Evolutionary conservation across 441 rosid species (phyloP).

Genomic region (Corymbia calophylla): DNA sequence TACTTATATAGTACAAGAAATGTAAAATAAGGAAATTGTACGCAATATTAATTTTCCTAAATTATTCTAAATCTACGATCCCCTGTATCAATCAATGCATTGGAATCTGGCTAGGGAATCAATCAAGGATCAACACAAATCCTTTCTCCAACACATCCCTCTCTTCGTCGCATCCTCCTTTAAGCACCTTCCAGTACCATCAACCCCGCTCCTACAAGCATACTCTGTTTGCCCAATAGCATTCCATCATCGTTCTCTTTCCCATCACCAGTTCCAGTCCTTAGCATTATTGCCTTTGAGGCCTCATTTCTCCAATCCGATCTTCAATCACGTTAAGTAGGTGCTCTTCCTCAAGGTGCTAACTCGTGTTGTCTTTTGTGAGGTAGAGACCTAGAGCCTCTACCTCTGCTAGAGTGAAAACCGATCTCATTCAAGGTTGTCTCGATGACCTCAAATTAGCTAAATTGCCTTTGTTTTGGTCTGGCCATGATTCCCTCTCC

Average conservation of each 20-base stretch:
- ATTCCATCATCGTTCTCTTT: too few relatives aligned
- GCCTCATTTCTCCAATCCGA: neutral
- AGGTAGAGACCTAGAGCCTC: neutral
- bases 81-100: too few relatives aligned
- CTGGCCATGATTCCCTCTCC: neutral
- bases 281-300: fast-evolving
- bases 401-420: neutral
- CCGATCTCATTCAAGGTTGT: fast-evolving
- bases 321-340: fast-evolving
- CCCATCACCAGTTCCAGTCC: too few relatives aligned
- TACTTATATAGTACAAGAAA: too few relatives aligned
- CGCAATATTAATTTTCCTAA: too few relatives aligned
- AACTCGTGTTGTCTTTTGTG: neutral
- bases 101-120: too few relatives aligned
- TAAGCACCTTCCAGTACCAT: too few relatives aligned
- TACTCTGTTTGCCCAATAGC: too few relatives aligned
- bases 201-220: neutral
- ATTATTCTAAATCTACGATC: too few relatives aligned
- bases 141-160: neutral
- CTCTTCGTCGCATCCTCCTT: too few relatives aligned
- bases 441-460: neutral
- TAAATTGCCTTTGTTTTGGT: neutral
- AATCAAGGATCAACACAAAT: too few relatives aligned
- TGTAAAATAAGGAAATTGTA: too few relatives aligned
- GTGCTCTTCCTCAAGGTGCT: neutral